Evolutionary conservation across 768 basidiomycete genomes (phyloP), one percentile per base, ranked within the genome.

Genomic region (Trametes sanguinea): DNA sequence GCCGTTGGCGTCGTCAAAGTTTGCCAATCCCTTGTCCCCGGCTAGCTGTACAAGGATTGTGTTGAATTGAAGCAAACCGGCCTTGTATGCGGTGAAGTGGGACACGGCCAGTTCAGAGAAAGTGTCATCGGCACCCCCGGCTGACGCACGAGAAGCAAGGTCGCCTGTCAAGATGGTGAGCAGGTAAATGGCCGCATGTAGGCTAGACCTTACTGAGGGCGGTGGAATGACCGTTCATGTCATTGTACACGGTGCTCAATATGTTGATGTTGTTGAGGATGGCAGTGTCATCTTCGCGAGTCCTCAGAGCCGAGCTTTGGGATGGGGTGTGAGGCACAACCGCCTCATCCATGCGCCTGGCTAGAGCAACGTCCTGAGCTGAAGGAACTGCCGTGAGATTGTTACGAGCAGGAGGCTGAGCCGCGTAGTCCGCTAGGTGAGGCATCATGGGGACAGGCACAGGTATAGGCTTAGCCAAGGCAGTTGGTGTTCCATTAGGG

Each of bases 11-110:
- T 52, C 47, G 68, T 88, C 78, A 67, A 83, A 85, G 72, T 82
- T 76, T 30, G 74, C 80, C 37, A 83, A 75, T 16, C 85, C 85
- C 54, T 82, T 82, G 67, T 80, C 79, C 16, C 69, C 62, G 7
- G 67, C 72, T 32, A 76, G 66, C 40, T 68, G 64, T 10, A 51
- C 68, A 30, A 79, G 66, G 22, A 72, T 57, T 35, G 51, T 61
- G 48, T 72, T 62, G 32, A 78, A 72, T 40, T 71, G 73, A n/a
- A 70, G 65, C 22, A 76, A 67, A 43, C 71, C 75, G 64, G 47
- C 67, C 61, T 69, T 78, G 72, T 66, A 76, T 13, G 68, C 72
- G 4, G 73, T 72, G n/a, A 83, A 65, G 51, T 73, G 72, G 45
- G 72, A 64, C 14, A 70, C 71, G 40, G 74, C 76, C 52, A 77